These are phyloP conservation scores for Backusella westeae DNA, from an alignment of 192 early-diverging fungal genomes.

Conservation along the genomic window DNA sequence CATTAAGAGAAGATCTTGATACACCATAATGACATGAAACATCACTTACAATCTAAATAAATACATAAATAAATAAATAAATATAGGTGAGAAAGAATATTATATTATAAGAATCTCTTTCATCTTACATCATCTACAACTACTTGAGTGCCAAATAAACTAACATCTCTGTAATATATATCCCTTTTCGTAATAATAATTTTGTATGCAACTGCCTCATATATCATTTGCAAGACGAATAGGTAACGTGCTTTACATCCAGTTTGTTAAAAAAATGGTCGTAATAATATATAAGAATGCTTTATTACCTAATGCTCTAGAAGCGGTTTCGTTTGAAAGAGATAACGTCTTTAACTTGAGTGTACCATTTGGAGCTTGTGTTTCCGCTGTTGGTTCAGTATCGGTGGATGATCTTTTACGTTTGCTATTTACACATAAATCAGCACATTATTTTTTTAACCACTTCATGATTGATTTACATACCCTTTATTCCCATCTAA, in stretches of 20 bases:
- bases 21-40: constrained; percentile 23
- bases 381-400: background rate
- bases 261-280: background rate
- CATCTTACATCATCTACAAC: constrained; percentile 20
- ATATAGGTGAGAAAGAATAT: background rate
- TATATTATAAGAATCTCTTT: background rate
- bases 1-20: constrained; percentile 18
- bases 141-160: constrained; percentile 19
- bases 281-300: background rate
- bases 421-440: background rate
- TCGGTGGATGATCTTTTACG: background rate
- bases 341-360: background rate
- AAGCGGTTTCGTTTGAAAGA: background rate
- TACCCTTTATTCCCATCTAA: background rate
- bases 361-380: background rate
- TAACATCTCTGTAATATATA: constrained; percentile 34
- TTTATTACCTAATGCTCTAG: background rate
- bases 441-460: background rate
- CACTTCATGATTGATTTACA: background rate
- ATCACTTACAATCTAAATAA: constrained; percentile 27
- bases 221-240: constrained; percentile 28
- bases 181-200: constrained; percentile 30
- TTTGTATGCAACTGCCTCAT: constrained; percentile 24
- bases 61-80: background rate
- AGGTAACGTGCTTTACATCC: constrained; percentile 21